Percentiles rank a stretch among this genome's conserved stretches.
Evolutionary conservation across 441 rosid genomes (phyloP).

Genomic region (Eutrema salsugineum): DNA sequence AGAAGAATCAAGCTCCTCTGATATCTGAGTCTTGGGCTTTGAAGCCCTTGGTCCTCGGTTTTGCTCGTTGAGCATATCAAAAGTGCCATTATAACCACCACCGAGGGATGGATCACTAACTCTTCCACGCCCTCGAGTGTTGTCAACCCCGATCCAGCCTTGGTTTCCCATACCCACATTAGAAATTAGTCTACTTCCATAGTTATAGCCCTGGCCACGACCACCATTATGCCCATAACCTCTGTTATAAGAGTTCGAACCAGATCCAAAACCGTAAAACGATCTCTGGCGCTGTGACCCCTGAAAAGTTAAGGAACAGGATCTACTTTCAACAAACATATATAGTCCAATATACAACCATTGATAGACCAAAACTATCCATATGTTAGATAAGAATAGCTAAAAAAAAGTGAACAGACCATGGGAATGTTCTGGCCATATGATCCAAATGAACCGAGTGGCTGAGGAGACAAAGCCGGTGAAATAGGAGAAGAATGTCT

Average conservation of each 20-base stretch:
- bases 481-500: constrained; percentile 48
- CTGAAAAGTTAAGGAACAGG: constrained; percentile 29
- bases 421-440: constrained; percentile 48
- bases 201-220: constrained; percentile 42
- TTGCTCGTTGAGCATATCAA: constrained; percentile 64
- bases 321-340: constrained; percentile 7
- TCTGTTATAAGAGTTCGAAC: constrained; percentile 52
- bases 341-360: not conserved
- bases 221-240: constrained; percentile 43
- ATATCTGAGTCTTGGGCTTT: constrained; percentile 50
- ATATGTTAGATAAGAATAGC: not conserved
- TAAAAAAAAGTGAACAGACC: constrained; percentile 29
- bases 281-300: constrained; percentile 70
- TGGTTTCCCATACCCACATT: constrained; percentile 42
- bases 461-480: constrained; percentile 61
- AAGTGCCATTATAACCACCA: constrained; percentile 51
- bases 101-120: constrained; percentile 37
- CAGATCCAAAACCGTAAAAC: constrained; percentile 51
- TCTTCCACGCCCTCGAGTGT: constrained; percentile 48
- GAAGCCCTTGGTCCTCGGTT: constrained; percentile 69
- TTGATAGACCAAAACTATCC: not conserved
- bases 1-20: constrained; percentile 42
- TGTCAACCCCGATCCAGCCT: constrained; percentile 52
- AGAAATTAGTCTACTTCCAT: constrained; percentile 44
- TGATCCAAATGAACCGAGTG: constrained; percentile 45